phyloP scores from a whole-genome alignment of 768 basidiomycete species.

The Melanogaster broomeanus region DNA sequence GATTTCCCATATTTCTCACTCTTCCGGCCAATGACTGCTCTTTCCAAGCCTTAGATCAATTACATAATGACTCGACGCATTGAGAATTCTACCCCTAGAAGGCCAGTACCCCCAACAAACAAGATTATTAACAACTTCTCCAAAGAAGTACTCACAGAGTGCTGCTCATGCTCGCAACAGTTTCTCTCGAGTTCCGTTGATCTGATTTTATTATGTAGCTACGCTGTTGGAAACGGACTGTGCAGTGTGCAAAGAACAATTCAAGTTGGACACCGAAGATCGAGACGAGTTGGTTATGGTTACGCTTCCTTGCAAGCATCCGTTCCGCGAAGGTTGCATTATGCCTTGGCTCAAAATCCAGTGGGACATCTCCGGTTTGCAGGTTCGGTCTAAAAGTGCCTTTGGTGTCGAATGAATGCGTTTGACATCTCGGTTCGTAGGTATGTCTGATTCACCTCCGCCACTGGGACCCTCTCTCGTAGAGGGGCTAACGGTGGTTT shows the following conservation, averaged over 20 bases:
- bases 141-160: slow-evolving; percentile 58
- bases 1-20: too few relatives aligned
- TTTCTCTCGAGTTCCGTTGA: not conserved
- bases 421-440: slow-evolving; percentile 36
- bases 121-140: slow-evolving; percentile 72
- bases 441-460: slow-evolving; percentile 35
- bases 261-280: slow-evolving; percentile 66
- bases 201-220: slow-evolving; percentile 41
- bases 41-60: slow-evolving; percentile 68
- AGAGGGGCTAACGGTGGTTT: slow-evolving; percentile 24
- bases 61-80: slow-evolving; percentile 87
- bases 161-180: slow-evolving; percentile 52
- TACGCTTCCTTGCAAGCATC: slow-evolving; percentile 87
- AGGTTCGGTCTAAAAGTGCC: slow-evolving; percentile 47
- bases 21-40: too few relatives aligned
- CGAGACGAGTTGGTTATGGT: slow-evolving; percentile 76
- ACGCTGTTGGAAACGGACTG: slow-evolving; percentile 74
- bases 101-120: slow-evolving; percentile 85
- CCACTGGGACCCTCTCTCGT: slow-evolving; percentile 26
- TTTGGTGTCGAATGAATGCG: not conserved
- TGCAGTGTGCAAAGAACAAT: slow-evolving; percentile 91
- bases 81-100: slow-evolving; percentile 71
- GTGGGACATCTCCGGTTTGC: slow-evolving; percentile 97
- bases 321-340: slow-evolving; percentile 90
- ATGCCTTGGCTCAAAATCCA: slow-evolving; percentile 90